Evolutionary conservation across 2,329 filamentous ascomycete species (phyloP).

Genomic region (Botryotinia globosa): DNA sequence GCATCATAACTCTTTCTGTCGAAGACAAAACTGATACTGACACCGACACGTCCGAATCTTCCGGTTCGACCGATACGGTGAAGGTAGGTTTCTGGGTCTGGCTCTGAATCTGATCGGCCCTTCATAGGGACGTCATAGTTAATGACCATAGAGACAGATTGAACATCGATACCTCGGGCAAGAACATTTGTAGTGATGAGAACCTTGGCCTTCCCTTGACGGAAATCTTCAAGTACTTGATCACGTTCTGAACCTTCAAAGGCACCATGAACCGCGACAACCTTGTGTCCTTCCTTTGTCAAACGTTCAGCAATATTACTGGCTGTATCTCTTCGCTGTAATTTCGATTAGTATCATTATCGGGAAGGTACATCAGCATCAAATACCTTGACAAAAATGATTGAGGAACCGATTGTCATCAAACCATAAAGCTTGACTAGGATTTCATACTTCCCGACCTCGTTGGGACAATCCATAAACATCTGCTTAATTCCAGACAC

Average conservation of each 20-base stretch:
- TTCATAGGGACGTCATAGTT: slow-evolving; percentile 89
- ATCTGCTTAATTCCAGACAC: slow-evolving; percentile 97
- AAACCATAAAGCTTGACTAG: slow-evolving; percentile 92
- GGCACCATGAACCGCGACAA: slow-evolving; percentile 84
- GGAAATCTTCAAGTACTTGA: slow-evolving; percentile 79
- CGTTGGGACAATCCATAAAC: slow-evolving; percentile 86
- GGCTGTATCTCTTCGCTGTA: slow-evolving; percentile 79
- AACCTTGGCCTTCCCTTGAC: slow-evolving; percentile 83
- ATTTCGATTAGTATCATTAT: background rate
- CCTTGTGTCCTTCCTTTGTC: slow-evolving; percentile 84
- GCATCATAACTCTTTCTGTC: slow-evolving; percentile 78
- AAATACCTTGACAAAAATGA: slow-evolving; percentile 90
- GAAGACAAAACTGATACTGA: slow-evolving; percentile 91
- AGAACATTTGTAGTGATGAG: slow-evolving; percentile 97
- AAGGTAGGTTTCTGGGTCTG: slow-evolving; percentile 93
- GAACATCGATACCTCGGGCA: slow-evolving; percentile 90
- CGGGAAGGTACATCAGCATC: background rate
- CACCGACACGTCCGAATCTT: slow-evolving; percentile 92
- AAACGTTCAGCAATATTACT: slow-evolving; percentile 82
- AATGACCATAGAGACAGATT: slow-evolving; percentile 95
- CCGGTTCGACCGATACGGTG: slow-evolving; percentile 97
- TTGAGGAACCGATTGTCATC: slow-evolving; percentile 94
- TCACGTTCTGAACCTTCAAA: slow-evolving; percentile 84
- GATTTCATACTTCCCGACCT: slow-evolving; percentile 80
- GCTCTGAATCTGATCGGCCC: slow-evolving; percentile 72